These are phyloP conservation scores for Clavariopsis aquatica DNA, from an alignment of 495 filamentous ascomycete genomes.

Conservation along the genomic window DNA sequence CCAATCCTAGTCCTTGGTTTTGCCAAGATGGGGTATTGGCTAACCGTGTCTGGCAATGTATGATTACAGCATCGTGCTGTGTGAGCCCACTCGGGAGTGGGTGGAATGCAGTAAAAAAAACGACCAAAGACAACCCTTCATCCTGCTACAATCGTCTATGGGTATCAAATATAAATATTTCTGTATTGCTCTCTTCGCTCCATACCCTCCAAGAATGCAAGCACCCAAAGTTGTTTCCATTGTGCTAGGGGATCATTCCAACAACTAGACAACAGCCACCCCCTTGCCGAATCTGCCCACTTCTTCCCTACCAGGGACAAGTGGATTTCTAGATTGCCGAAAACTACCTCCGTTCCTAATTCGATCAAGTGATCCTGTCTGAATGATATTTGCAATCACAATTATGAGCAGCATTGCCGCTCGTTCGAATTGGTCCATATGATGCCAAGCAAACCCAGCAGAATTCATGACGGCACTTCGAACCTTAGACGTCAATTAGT, in stretches of 20 bases:
- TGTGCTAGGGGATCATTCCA: background rate
- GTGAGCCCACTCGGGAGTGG: too few species aligned
- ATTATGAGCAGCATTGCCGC: conserved; percentile 22
- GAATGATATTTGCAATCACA: conserved; percentile 26
- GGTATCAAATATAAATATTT: too few species aligned
- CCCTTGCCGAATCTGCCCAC: background rate
- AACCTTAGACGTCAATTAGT: conserved; percentile 15
- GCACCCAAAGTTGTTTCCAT: too few species aligned
- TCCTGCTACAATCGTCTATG: too few species aligned
- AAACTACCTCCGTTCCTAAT: background rate
- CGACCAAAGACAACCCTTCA: too few species aligned
- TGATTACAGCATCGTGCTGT: too few species aligned
- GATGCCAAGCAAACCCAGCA: conserved; percentile 42
- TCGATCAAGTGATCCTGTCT: background rate
- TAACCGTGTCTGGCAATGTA: too few species aligned
- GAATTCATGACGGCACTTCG: conserved; percentile 40
- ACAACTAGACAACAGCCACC: background rate
- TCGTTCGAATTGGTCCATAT: conserved; percentile 13
- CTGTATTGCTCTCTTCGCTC: too few species aligned
- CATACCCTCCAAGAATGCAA: too few species aligned
- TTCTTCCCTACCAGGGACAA: background rate
- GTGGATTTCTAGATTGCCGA: background rate
- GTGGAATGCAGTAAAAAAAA: too few species aligned
- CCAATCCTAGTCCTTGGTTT: too few species aligned
- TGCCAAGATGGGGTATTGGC: too few species aligned